phyloP scores from a whole-genome alignment of 225 moss, liverwort and hornwort genomes.

The Pseudoscleropodium purum region DNA sequence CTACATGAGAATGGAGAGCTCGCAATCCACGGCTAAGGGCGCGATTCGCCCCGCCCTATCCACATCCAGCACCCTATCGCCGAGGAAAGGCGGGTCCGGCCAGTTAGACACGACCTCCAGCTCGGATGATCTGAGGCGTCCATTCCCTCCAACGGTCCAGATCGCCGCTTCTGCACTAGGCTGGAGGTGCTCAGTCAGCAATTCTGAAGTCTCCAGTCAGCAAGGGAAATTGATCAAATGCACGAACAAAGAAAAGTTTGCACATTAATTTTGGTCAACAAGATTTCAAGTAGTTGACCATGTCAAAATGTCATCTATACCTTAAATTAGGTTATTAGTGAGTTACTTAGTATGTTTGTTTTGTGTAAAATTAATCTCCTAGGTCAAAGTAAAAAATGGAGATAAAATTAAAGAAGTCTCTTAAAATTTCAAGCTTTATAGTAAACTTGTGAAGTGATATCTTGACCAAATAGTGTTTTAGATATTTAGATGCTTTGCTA shows the following conservation, averaged over 20 bases:
- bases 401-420: no score
- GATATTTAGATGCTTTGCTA: no score
- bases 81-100: not conserved
- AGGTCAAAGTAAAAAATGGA: no score
- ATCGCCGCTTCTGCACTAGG: not conserved
- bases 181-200: not conserved
- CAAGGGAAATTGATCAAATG: not conserved
- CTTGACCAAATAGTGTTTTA: no score
- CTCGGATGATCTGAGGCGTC: not conserved
- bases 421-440: no score
- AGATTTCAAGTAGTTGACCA: not conserved
- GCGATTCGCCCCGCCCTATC: slow-evolving; percentile 1
- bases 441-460: no score
- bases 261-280: not conserved
- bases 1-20: not conserved
- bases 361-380: no score
- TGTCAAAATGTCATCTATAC: not conserved
- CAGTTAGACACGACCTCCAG: not conserved
- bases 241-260: not conserved
- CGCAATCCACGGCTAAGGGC: slow-evolving; percentile 14
- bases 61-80: not conserved
- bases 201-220: not conserved
- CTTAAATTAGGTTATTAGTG: no score
- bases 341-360: no score
- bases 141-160: not conserved